A percentile compares a stretch with the other conserved stretches of the same genome.
These are phyloP conservation scores for Russula ochroleuca DNA, from an alignment of 768 basidiomycete species.

Conservation along the genomic window DNA sequence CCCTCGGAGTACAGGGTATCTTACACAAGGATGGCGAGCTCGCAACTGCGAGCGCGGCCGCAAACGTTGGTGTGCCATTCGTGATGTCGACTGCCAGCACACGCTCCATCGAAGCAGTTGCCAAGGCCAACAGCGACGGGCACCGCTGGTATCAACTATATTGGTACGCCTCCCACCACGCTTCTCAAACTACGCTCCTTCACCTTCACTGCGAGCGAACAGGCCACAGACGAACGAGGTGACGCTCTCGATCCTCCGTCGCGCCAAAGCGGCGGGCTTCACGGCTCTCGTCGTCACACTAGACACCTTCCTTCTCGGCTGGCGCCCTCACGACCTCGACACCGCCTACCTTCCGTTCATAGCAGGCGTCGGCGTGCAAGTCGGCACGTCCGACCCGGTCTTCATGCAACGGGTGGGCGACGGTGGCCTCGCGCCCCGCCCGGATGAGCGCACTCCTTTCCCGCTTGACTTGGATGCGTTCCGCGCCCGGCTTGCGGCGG, in stretches of 20 bases:
- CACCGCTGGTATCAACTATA: constrained; percentile 80
- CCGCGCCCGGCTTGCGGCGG: too few species aligned
- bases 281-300: constrained; percentile 73
- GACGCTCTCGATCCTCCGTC: constrained; percentile 57
- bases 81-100: constrained; percentile 73
- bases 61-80: constrained; percentile 57
- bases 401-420: constrained; percentile 55
- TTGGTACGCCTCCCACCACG: constrained; percentile 44
- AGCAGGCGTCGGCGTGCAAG: constrained; percentile 38
- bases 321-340: constrained; percentile 36
- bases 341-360: too few species aligned
- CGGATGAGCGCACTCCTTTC: too few species aligned
- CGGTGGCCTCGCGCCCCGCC: constrained; percentile 10
- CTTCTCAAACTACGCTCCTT: too few species aligned
- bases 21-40: constrained; percentile 68
- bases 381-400: constrained; percentile 69
- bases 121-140: constrained; percentile 60
- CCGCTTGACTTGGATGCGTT: too few species aligned
- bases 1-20: constrained; percentile 69
- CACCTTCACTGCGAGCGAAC: background rate
- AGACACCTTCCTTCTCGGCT: constrained; percentile 69
- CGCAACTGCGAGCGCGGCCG: constrained; percentile 62
- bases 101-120: constrained; percentile 72
- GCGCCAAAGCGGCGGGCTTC: constrained; percentile 64
- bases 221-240: constrained; percentile 64